These are phyloP conservation scores for Coniochaeta hoffmannii DNA, from an alignment of 2,329 filamentous ascomycete genomes.

Conservation along the genomic window DNA sequence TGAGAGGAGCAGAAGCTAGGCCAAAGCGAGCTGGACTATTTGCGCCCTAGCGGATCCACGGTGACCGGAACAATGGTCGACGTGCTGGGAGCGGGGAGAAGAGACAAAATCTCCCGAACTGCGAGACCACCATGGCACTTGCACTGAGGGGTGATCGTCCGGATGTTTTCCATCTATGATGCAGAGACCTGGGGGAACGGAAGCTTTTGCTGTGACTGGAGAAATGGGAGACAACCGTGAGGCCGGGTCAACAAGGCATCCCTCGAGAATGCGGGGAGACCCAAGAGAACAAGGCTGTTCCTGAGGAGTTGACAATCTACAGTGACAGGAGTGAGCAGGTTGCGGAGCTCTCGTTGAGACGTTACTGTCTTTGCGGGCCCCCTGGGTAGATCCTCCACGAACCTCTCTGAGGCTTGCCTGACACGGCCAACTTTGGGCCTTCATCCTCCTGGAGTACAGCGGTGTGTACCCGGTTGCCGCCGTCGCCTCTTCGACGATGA, in stretches of 20 bases:
- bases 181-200: not conserved
- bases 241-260: not conserved
- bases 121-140: not conserved
- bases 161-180: constrained; percentile 1
- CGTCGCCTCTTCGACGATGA: not conserved
- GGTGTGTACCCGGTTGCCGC: not conserved
- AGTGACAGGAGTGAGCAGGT: not conserved
- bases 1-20: not conserved
- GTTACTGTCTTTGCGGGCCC: not conserved
- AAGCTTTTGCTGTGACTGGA: not conserved
- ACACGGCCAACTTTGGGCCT: too few relatives aligned
- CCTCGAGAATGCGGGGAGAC: constrained; percentile 1
- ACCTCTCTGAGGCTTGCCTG: not conserved
- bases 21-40: not conserved
- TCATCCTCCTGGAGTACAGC: too few relatives aligned
- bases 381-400: not conserved
- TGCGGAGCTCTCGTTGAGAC: not conserved
- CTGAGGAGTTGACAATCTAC: too few relatives aligned
- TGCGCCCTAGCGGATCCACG: not conserved
- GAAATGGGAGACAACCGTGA: not conserved
- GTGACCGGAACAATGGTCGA: constrained; percentile 1
- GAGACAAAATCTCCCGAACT: constrained; percentile 1
- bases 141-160: not conserved
- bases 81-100: not conserved
- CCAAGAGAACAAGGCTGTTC: not conserved